Evolutionary conservation across 202 grass and related monocot species (phyloP), one percentile per base, ranked within the genome.

Genomic region (Schoenoplectus triqueter): DNA sequence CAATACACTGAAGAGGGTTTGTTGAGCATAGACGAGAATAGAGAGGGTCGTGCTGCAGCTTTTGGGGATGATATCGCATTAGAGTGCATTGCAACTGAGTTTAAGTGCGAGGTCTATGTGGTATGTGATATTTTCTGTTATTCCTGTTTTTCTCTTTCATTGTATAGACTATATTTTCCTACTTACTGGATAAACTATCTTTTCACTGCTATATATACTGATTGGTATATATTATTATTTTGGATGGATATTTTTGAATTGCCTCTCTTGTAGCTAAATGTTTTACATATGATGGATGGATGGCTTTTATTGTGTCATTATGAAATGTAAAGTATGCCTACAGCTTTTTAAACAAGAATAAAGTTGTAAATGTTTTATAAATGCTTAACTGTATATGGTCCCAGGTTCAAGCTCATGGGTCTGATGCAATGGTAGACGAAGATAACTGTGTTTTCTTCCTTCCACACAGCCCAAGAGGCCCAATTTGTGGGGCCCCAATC

Each of bases 11-110:
- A 98, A 49, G 96, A 95, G 82, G 96, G 96, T 31, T 87, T 98
- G 64, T 84, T 98, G 59, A 94, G 87, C 15, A 82, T 98, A 0
- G 96, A 95, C 48, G 96, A 98, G 85, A 98, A 98, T 62, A 67
- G 88, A 76, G 88, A 87, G 51, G 96, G 96, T 64, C 92, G 65
- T 42, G 93, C 93, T 65, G 96, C 96, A 47, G 96, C 96, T 40
- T 98, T 98, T 80, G 96, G 96, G 5, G 96, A 98, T 87, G 96
- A 98, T 57, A 95, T 98, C 65, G 96, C 96, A 45, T 90, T 98
- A 11, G 96, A 98, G 79, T 94, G 91, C 88, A 87, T 98, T 1
- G 93, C 96, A 81, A 98, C 91, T 7, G 96, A 98, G 62, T 98
- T 98, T 86, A 92, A 88, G 84, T 88, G 93, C 71, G 96, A 98